Percentiles rank a stretch among this genome's conserved stretches.
Evolutionary conservation across 441 rosid species (phyloP).

Genomic region (Euphorbia neoarborescens): DNA sequence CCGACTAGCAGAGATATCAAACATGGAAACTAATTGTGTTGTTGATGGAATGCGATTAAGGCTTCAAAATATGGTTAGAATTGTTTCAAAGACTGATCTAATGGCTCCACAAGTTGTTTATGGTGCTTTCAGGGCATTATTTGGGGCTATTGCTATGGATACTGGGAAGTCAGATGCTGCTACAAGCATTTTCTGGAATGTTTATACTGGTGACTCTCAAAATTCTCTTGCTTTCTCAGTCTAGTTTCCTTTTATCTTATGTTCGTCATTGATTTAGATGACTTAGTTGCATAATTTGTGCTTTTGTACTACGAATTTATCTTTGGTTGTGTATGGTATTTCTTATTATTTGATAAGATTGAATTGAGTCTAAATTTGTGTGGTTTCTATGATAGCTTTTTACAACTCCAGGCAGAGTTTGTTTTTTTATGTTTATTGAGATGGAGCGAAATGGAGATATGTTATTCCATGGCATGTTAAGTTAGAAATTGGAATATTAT

Average conservation of each 20-base stretch:
- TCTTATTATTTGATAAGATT: background rate
- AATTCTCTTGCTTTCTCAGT: constrained; percentile 23
- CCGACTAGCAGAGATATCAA: constrained; percentile 36
- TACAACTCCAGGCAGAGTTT: background rate
- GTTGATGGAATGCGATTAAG: constrained; percentile 50
- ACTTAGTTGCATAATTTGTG: background rate
- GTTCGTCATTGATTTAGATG: background rate
- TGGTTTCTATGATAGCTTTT: background rate
- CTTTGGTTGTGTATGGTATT: background rate
- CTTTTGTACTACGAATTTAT: background rate
- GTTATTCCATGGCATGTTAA: too few species aligned
- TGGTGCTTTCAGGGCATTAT: constrained; percentile 49
- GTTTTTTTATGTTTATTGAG: background rate
- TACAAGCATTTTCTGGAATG: constrained; percentile 39
- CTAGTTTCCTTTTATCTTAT: constrained; percentile 1
- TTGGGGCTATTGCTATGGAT: constrained; percentile 67
- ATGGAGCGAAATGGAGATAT: too few species aligned
- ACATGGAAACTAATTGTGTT: constrained; percentile 48
- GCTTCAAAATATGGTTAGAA: constrained; percentile 48
- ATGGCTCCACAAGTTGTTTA: constrained; percentile 42
- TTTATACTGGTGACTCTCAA: constrained; percentile 35
- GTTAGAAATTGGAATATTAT: too few species aligned
- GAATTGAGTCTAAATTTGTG: background rate
- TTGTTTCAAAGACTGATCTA: constrained; percentile 51
- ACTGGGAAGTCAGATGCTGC: constrained; percentile 41